Base-by-base conservation (phyloP, 2,329 filamentous ascomycete genomes). In the Aspergillus ibericus region DNA sequence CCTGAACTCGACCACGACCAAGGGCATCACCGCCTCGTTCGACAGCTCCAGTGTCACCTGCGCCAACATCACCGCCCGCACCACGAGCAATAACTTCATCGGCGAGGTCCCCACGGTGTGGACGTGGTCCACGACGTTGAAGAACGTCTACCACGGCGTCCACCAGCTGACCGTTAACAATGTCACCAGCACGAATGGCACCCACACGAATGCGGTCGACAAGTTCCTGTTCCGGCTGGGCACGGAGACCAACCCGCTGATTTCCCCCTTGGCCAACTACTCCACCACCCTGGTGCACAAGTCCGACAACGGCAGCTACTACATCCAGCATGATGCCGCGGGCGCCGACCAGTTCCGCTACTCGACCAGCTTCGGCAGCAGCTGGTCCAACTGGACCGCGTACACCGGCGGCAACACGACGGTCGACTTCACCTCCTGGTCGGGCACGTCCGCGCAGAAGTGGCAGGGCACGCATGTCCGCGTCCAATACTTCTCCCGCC, bases 381-480 rank as follows among this genome's bases (percentile, higher is more conserved):
- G 76, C 0, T 88, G 82, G 77, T 85, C 81, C 42, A 70, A 82
- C 5, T 88, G 85, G 86, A 68, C 76, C 16, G 70, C 78, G 7
- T 88, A 88, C 68, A 66, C 63, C 12, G 80, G 82, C 38, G 79
- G 77, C 5, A 82, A 83, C 55, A 75, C 74, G 5, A 79, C 77
- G 15, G 70, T 86, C 18, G 59, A 75, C 16, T 67, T 73, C 35
- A 80, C 81, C 59, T 61, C 73, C 1, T 88, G 86, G 85, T 77
- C 76, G 2, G 86, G 85, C n/a, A 83, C 82, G 0, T 73, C 78
- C 12, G 63, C 75, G 2, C 85, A 88, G 68, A 69, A 70, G 46
- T 88, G 86, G 86, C 65, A 77, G n/a, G 86, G 85, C 22, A 80
- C 86, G 29, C 86, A 88, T 64, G 77, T 88, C 32, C 79, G 81